Conservation (phyloP, 345 rosid species). For the Gynandropsis gynandra region DNA sequence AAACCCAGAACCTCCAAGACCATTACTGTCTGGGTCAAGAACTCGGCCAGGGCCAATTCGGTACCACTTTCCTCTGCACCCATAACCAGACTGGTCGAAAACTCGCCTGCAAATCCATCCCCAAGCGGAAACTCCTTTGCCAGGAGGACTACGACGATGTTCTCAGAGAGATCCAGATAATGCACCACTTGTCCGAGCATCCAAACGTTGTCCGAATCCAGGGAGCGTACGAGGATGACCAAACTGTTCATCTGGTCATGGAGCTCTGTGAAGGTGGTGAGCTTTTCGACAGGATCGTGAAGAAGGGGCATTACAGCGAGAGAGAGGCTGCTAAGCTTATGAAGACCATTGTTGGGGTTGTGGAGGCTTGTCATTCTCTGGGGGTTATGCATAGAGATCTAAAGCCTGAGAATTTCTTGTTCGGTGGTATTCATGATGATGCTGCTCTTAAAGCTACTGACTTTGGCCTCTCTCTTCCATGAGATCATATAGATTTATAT, state of each 20-base stretch:
- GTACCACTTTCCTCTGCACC: constrained; percentile 63
- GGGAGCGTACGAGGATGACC: constrained; percentile 44
- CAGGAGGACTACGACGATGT: constrained; percentile 72
- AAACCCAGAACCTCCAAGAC: constrained; percentile 30
- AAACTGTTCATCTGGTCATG: constrained; percentile 64
- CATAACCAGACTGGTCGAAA: constrained; percentile 35
- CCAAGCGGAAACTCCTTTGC: constrained; percentile 64
- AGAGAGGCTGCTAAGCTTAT: constrained; percentile 68
- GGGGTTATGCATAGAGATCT: constrained; percentile 76
- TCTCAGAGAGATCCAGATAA: constrained; percentile 81
- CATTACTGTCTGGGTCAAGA: constrained; percentile 39
- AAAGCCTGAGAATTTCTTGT: constrained; percentile 78
- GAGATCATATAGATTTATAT: constrained; percentile 13
- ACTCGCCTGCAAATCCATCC: constrained; percentile 76
- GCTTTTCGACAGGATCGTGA: constrained; percentile 63
- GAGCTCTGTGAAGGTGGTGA: constrained; percentile 78
- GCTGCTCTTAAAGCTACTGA: constrained; percentile 75
- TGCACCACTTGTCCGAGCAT: constrained; percentile 72
- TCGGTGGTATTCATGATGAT: constrained; percentile 51
- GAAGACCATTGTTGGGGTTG: constrained; percentile 71
- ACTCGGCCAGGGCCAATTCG: constrained; percentile 81
- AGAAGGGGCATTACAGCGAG: constrained; percentile 68
- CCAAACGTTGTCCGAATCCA: constrained; percentile 55
- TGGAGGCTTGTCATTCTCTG: constrained; percentile 69
- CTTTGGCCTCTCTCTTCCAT: constrained; percentile 70